These are phyloP conservation scores for Davidsoniella virescens DNA, from an alignment of 2,329 filamentous ascomycete species.

Conservation along the genomic window DNA sequence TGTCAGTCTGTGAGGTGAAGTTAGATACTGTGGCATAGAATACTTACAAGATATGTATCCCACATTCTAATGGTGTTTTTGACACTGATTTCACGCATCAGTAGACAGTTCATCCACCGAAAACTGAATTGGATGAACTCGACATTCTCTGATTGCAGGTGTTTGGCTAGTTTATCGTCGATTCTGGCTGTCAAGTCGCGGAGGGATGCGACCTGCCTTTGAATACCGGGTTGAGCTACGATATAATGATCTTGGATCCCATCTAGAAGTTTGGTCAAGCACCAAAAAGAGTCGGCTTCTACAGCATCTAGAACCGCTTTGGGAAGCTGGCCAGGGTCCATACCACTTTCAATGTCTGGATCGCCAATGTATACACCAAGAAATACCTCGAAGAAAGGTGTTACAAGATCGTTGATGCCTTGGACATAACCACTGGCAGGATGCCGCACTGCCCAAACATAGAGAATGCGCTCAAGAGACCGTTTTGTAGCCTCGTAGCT, in stretches of 20 bases:
- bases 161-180: conserved; percentile 66
- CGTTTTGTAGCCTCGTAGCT: conserved; percentile 90
- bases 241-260: conserved; percentile 99
- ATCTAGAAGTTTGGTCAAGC: conserved; percentile 90
- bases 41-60: conserved; percentile 89
- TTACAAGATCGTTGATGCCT: conserved; percentile 95
- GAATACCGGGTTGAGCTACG: conserved; percentile 90
- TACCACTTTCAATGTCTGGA: conserved; percentile 75
- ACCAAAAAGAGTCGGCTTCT: conserved; percentile 97
- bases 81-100: conserved; percentile 95
- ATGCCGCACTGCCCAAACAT: conserved; percentile 94
- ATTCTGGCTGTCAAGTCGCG: conserved; percentile 85
- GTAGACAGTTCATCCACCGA: conserved; percentile 96
- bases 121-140: conserved; percentile 99
- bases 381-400: conserved; percentile 97
- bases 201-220: conserved; percentile 77
- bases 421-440: conserved; percentile 96
- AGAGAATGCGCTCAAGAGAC: conserved; percentile 84
- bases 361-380: conserved; percentile 91
- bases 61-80: conserved; percentile 97
- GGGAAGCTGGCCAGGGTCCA: conserved; percentile 92
- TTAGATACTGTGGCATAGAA: conserved; percentile 12
- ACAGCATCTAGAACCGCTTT: conserved; percentile 86
- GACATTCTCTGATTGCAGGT: conserved; percentile 77
- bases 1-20: not conserved